These are phyloP conservation scores for Trypanosoma congolense DNA, from an alignment of 208 protist species.

Conservation along the genomic window DNA sequence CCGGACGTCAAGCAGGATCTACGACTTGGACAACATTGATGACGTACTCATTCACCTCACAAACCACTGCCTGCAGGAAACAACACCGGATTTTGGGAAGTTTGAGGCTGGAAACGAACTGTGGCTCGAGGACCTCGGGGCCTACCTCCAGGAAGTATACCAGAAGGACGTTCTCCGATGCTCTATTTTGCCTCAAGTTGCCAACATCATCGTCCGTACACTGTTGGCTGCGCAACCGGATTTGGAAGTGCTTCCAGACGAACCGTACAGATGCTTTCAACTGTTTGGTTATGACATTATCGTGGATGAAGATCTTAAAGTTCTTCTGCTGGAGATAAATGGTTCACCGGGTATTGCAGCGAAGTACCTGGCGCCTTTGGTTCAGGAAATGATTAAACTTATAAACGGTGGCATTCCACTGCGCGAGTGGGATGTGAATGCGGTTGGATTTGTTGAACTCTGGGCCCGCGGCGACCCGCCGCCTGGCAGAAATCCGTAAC, in stretches of 20 bases:
- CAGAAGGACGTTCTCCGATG: conserved; percentile 42
- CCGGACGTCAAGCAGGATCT: conserved; percentile 65
- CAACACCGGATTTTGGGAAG: conserved; percentile 43
- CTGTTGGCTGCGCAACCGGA: conserved; percentile 51
- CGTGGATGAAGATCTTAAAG: conserved; percentile 59
- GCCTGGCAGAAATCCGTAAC: conserved; percentile 26
- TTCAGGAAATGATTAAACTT: conserved; percentile 40
- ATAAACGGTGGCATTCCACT: conserved; percentile 24
- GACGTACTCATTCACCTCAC: conserved; percentile 73
- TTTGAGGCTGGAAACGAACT: conserved; percentile 88
- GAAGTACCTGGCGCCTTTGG: conserved; percentile 48
- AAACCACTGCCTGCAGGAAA: conserved; percentile 87
- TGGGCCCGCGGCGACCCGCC: conserved; percentile 60
- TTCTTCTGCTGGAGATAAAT: conserved; percentile 88
- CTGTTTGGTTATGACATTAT: conserved; percentile 90
- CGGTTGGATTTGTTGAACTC: conserved; percentile 56
- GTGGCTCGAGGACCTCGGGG: conserved; percentile 67
- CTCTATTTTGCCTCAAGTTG: conserved; percentile 54
- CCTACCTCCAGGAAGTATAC: conserved; percentile 34
- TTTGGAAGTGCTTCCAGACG: conserved; percentile 40
- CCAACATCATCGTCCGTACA: conserved; percentile 66
- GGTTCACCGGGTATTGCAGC: conserved; percentile 79
- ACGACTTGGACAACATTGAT: conserved; percentile 37
- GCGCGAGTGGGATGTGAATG: conserved; percentile 46
- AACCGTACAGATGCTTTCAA: conserved; percentile 81